phyloP scores from a whole-genome alignment of 2,329 filamentous ascomycete species.

The Thermoascus crustaceus region DNA sequence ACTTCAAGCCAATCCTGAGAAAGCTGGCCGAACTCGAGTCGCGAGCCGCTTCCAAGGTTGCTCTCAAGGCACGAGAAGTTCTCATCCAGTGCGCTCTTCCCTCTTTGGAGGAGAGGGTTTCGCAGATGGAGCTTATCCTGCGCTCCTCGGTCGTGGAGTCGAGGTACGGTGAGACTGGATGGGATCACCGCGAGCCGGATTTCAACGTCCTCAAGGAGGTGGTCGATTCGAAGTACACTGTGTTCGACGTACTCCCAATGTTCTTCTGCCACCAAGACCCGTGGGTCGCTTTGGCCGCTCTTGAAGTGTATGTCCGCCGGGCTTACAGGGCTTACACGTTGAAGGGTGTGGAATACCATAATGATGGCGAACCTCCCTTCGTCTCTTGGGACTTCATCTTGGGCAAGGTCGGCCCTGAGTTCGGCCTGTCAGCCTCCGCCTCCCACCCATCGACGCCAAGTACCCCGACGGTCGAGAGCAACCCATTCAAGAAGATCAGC shows the following conservation, averaged over 20 bases:
- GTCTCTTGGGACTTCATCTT: slow-evolving; percentile 95
- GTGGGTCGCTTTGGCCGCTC: slow-evolving; percentile 85
- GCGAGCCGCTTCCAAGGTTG: slow-evolving; percentile 82
- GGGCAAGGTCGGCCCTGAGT: slow-evolving; percentile 86
- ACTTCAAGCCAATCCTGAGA: slow-evolving; percentile 73
- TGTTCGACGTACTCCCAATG: slow-evolving; percentile 88
- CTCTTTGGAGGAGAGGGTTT: slow-evolving; percentile 85
- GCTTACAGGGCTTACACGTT: slow-evolving; percentile 94
- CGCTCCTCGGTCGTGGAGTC: slow-evolving; percentile 92
- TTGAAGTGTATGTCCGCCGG: slow-evolving; percentile 93
- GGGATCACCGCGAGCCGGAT: slow-evolving; percentile 90
- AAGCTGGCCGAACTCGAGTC: slow-evolving; percentile 87
- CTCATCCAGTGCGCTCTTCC: slow-evolving; percentile 96
- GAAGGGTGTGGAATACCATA: slow-evolving; percentile 80
- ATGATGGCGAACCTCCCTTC: slow-evolving; percentile 59
- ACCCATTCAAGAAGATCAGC: slow-evolving; percentile 71
- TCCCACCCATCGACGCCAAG: slow-evolving; percentile 77
- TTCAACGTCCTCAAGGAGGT: slow-evolving; percentile 92
- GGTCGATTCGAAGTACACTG: slow-evolving; percentile 96
- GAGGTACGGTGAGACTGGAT: slow-evolving; percentile 93
- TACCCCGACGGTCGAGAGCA: slow-evolving; percentile 56
- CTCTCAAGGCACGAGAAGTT: slow-evolving; percentile 92
- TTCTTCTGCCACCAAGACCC: slow-evolving; percentile 94
- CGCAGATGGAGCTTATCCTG: slow-evolving; percentile 98
- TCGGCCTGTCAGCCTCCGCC: slow-evolving; percentile 66